Base-by-base conservation (phyloP, 2,329 filamentous ascomycete genomes). In the Trichocomaceae sp. region DNA sequence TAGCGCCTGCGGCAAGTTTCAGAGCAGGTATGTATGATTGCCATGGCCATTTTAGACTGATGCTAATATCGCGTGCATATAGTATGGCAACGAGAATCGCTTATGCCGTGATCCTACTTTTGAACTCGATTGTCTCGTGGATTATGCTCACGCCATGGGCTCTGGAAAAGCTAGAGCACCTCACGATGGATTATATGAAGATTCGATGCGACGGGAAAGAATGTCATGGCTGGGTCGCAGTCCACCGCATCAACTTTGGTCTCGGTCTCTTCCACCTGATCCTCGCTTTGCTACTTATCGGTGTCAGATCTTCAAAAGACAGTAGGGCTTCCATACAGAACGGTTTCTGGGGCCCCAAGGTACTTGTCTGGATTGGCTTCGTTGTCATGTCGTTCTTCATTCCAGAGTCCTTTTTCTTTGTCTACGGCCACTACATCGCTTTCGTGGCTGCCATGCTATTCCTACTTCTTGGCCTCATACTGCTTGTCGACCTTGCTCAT, bases 101-200 rank as follows among this genome's bases (percentile, higher is more conserved):
- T 67, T 96, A 96, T 71, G 91, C 93, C 60, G 83, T 97, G 66
- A 86, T 99, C 59, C 87, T 99, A 54, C 84, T 99, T 62, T 76
- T 97, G 73, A 99, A 99, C 80, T 96, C 92, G 57, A 96, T 97
- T 61, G 72, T 97, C 50, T 92, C 93, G 35, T 99, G 93, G 93
- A 89, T 99, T 63, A 96, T 97, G 90, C 90, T 99, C 75, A 99
- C 93, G 20, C 89, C 90, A 52, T 99, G 93, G 93, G 93, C 93
- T 33, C 88, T 99, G 69, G 89, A 96, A 66, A 97, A 97, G 71
- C 80, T 99, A 5, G 85, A 97, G 73, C 84, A 95, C 61, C 79
- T 97, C 53, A 93, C 90, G 12, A 81, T 99, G 61, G 90, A 97
- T 74, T 97, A 96, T 68, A 91, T 99, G 77, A 90, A 90, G 66